These are phyloP conservation scores for Ettlia oleoabundans DNA, from an alignment of 139 green algal species.

Conservation along the genomic window DNA sequence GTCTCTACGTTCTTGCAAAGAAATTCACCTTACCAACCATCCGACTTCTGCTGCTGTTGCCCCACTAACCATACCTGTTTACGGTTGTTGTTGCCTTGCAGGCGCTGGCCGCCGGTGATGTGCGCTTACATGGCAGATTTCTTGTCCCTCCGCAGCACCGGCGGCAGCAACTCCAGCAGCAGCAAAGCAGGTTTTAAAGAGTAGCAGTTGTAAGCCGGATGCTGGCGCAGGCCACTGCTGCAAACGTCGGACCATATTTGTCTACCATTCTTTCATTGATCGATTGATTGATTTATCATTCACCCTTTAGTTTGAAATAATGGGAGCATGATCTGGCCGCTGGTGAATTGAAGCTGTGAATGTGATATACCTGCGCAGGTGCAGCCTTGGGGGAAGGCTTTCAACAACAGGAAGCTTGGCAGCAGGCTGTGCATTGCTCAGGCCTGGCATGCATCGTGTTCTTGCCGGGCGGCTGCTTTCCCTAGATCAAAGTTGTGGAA, in stretches of 20 bases:
- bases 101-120: slow-evolving; percentile 75
- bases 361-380: too few relatives aligned
- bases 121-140: slow-evolving; percentile 58
- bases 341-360: too few relatives aligned
- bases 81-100: not conserved
- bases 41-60: not conserved
- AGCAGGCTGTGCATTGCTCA: too few relatives aligned
- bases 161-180: not conserved
- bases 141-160: slow-evolving; percentile 38
- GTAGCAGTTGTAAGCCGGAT: too few relatives aligned
- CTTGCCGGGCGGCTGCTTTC: too few relatives aligned
- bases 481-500: slow-evolving; percentile 16
- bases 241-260: too few relatives aligned
- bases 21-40: not conserved
- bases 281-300: not conserved
- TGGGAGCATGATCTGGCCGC: too few relatives aligned
- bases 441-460: too few relatives aligned
- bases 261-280: not conserved
- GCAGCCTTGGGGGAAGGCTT: too few relatives aligned
- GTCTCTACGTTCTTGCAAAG: not conserved
- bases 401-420: too few relatives aligned
- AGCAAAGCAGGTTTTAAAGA: too few relatives aligned
- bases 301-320: not conserved
- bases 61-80: not conserved
- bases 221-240: too few relatives aligned